These are phyloP conservation scores for Alliaria petiolata DNA, from an alignment of 345 rosid genomes.

Conservation along the genomic window DNA sequence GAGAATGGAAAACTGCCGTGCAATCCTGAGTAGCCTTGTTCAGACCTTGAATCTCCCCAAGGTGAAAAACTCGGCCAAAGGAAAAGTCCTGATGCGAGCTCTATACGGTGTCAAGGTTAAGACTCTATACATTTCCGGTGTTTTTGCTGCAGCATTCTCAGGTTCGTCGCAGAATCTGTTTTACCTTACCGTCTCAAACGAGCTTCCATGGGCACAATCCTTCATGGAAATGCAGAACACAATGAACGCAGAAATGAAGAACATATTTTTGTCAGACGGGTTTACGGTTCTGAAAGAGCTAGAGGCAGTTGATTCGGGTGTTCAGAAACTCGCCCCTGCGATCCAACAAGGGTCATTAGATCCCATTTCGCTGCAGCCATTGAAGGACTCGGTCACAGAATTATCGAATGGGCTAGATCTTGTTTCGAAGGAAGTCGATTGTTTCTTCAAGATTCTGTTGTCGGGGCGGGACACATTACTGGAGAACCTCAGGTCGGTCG, in stretches of 20 bases:
- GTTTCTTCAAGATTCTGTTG: conserved; percentile 36
- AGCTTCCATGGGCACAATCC: conserved; percentile 34
- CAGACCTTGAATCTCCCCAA: conserved; percentile 34
- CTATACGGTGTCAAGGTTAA: conserved; percentile 36
- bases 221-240: conserved; percentile 32
- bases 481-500: conserved; percentile 31
- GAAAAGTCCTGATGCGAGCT: conserved; percentile 36
- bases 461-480: conserved; percentile 31
- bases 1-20: conserved; percentile 21
- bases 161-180: conserved; percentile 31
- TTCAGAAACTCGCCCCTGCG: conserved; percentile 14
- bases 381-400: conserved; percentile 23
- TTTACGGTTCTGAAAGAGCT: conserved; percentile 34
- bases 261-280: conserved; percentile 24
- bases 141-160: conserved; percentile 34
- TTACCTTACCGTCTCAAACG: conserved; percentile 25
- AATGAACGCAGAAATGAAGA: conserved; percentile 30
- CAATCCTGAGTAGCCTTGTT: conserved; percentile 29
- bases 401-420: conserved; percentile 32
- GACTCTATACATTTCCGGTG: conserved; percentile 32
- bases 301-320: conserved; percentile 27
- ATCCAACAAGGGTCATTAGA: conserved; percentile 26
- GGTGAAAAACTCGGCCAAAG: conserved; percentile 37
- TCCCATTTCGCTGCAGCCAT: conserved; percentile 9
- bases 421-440: conserved; percentile 32